Percentiles rank a stretch among this genome's conserved stretches.
phyloP scores from a whole-genome alignment of 805 yeast species.

The Kazachstania martiniae region DNA sequence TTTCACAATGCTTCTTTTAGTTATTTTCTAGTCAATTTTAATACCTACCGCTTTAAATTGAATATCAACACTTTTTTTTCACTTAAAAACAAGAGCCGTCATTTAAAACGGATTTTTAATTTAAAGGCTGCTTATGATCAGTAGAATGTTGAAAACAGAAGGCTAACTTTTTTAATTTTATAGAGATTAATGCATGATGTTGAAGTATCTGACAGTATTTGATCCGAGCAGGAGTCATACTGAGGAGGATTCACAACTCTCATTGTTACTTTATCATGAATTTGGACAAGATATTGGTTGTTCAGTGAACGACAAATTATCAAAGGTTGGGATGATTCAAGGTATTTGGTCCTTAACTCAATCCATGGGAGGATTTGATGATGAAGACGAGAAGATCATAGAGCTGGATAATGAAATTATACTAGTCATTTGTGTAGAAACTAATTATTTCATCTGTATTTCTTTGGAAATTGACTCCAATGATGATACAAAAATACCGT shows the following conservation, averaged over 20 bases:
- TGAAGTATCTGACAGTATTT: constrained; percentile 28
- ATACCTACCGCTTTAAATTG: no score
- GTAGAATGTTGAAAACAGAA: no score
- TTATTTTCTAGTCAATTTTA: no score
- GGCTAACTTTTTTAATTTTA: no score
- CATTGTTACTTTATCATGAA: constrained; percentile 28
- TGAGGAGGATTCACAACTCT: constrained; percentile 25
- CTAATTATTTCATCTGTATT: constrained; percentile 19
- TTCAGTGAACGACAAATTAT: constrained; percentile 27
- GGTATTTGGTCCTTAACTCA: constrained; percentile 28
- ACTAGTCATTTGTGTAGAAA: constrained; percentile 22
- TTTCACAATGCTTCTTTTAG: no score
- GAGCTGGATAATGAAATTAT: constrained; percentile 25
- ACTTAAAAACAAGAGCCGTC: no score
- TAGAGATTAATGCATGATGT: constrained; percentile 7
- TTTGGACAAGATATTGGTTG: constrained; percentile 11
- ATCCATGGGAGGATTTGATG: constrained; percentile 2
- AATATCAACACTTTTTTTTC: no score
- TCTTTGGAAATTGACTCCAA: constrained; percentile 8
- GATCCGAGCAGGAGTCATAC: constrained; percentile 28
- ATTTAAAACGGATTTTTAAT: no score
- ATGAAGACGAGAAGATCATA: constrained; percentile 12
- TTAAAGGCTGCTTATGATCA: no score
- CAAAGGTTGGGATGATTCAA: constrained; percentile 34
- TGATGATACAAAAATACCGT: constrained; percentile 16